Base-by-base conservation (phyloP, 345 rosid genomes). In the Mallotus nudiflorus region DNA sequence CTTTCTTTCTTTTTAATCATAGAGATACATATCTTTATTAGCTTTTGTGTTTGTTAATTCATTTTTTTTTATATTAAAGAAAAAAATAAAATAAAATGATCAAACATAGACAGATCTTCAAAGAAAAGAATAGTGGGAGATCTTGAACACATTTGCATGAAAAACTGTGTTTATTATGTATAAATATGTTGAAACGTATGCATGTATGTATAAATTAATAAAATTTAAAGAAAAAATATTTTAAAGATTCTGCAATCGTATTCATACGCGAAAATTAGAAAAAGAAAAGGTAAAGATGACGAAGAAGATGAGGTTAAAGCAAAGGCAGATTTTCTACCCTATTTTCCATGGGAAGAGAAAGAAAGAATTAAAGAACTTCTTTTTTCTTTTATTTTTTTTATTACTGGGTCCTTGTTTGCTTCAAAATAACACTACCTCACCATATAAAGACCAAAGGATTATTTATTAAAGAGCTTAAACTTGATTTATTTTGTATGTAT, bases 311-410 rank as follows among this genome's bases (percentile, higher is more conserved):
- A 71, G 80, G 78, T 72, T 72, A 76, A 82, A 82, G 83, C 71
- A 68, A 75, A 78, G 89, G 86, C 89, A 83, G 84, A 85, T 82
- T 83, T 80, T 77, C 86, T 66, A 77, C 78, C 40, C 22, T 72
- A 74, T 80, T 73, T 65, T 76, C 77, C 67, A 65, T 60, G 51
- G 52, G 27, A 54, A 57, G 64, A 72, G 57, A 80, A 66, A 76
- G 59, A 61, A 52, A 62, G 45, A 40, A 42, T 66, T 69, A n/a
- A n/a, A n/a, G n/a, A n/a, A n/a, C n/a, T 69, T 70, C 68, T 69
- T 62, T 73, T 76, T 67, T 62, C 52, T 64, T 73, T 33, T 57
- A 14, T 66, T 25, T 48, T 25, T 40, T 63, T 51, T 55, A 15
- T 29, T 29, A 29, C 35, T 55, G 72, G 79, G 81, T 68, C 39